Conservation (phyloP, 495 filamentous ascomycete species). For the Arthonia radiata region DNA sequence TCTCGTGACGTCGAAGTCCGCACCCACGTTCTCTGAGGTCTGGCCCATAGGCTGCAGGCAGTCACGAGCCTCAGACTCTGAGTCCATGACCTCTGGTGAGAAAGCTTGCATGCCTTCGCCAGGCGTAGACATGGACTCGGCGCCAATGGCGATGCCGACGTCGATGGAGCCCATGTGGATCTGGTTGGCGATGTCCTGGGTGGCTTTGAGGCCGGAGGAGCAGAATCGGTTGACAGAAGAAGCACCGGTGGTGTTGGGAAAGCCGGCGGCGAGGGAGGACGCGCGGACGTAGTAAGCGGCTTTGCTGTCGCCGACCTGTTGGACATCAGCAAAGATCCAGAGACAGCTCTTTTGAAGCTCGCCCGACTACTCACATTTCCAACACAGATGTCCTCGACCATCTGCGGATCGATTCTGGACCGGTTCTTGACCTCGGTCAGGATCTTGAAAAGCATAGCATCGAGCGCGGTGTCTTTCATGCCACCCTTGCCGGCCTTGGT, state of each 20-base stretch:
- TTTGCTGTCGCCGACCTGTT: slow-evolving; percentile 60
- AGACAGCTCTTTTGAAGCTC: neutral
- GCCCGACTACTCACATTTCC: slow-evolving; percentile 45
- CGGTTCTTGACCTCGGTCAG: slow-evolving; percentile 49
- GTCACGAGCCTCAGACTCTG: slow-evolving; percentile 57
- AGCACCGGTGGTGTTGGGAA: slow-evolving; percentile 67
- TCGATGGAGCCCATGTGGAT: slow-evolving; percentile 65
- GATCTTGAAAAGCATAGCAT: slow-evolving; percentile 57
- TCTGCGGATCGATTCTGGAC: slow-evolving; percentile 52
- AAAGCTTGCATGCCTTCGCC: slow-evolving; percentile 48
- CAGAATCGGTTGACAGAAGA: slow-evolving; percentile 86
- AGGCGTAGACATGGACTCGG: slow-evolving; percentile 60
- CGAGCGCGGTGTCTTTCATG: slow-evolving; percentile 83
- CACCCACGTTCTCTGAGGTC: slow-evolving; percentile 88
- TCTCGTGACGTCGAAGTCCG: slow-evolving; percentile 64
- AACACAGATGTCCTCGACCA: slow-evolving; percentile 79
- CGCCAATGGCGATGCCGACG: slow-evolving; percentile 63
- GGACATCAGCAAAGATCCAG: neutral
- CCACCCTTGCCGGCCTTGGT: slow-evolving; percentile 62
- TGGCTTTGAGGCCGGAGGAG: slow-evolving; percentile 82
- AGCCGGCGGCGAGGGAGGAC: slow-evolving; percentile 71
- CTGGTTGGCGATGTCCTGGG: slow-evolving; percentile 80
- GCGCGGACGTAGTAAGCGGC: slow-evolving; percentile 76
- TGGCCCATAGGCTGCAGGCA: slow-evolving; percentile 93
- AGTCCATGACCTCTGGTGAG: slow-evolving; percentile 47